A percentile compares a stretch with the other conserved stretches of the same genome.
These are phyloP conservation scores for Citrullus amarus DNA, from an alignment of 306 rosid genomes.

Conservation along the genomic window DNA sequence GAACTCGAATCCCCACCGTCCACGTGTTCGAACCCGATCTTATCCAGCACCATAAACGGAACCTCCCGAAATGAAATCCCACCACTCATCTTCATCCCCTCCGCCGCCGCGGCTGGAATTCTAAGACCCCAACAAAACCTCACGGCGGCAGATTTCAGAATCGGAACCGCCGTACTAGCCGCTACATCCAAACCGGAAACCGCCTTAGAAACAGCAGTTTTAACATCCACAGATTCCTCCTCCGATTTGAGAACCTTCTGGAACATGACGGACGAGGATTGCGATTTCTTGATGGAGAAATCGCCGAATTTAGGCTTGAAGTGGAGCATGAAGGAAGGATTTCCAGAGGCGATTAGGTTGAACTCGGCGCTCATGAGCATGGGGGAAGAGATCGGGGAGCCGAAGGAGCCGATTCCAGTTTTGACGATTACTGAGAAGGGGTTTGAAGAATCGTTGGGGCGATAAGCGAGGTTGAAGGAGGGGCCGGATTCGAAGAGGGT, in stretches of 20 bases:
- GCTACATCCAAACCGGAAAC: conserved; percentile 56
- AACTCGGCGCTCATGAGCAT: conserved; percentile 78
- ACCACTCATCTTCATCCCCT: conserved; percentile 11
- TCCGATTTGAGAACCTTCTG: conserved; percentile 14
- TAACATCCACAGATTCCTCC: conserved; percentile 19
- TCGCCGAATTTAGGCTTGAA: conserved; percentile 79
- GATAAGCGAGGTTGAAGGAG: neutral
- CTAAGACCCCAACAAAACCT: conserved; percentile 75
- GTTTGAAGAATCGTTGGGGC: neutral
- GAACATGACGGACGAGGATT: conserved; percentile 34
- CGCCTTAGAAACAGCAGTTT: conserved; percentile 16
- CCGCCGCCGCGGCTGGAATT: conserved; percentile 40
- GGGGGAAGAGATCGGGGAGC: conserved; percentile 50
- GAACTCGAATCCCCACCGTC: conserved; percentile 28
- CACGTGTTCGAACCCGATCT: conserved; percentile 77
- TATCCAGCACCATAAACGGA: conserved; percentile 79
- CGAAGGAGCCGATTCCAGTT: neutral
- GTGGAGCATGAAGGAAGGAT: conserved; percentile 75
- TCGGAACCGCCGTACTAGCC: conserved; percentile 57
- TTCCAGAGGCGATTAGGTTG: conserved; percentile 34
- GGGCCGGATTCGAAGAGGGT: conserved; percentile 66
- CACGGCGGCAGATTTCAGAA: conserved; percentile 38
- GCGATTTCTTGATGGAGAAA: conserved; percentile 71
- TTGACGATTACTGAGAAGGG: neutral
- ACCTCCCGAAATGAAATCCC: conserved; percentile 40